Evolutionary conservation across 148 eudicot species (phyloP).

Genomic region (Vaccinium vitisidaea): DNA sequence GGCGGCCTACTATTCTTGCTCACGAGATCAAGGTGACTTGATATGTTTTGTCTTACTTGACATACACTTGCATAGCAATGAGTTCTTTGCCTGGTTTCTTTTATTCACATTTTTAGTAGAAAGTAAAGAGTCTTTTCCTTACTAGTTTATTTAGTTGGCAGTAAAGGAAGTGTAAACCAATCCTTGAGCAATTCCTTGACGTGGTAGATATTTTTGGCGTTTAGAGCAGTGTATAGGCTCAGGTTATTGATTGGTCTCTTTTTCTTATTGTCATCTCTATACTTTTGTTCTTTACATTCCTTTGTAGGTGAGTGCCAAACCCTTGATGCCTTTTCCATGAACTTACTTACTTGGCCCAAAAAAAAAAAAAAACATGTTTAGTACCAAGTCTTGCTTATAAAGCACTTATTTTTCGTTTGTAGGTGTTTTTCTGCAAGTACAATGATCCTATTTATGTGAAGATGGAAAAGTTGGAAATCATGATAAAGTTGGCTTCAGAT

Average conservation of each 20-base stretch:
- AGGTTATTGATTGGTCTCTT: too few relatives aligned
- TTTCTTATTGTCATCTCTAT: too few relatives aligned
- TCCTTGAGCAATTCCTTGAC: too few relatives aligned
- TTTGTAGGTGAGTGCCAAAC: too few relatives aligned
- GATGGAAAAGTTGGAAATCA: slow-evolving; percentile 97
- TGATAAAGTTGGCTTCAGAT: slow-evolving; percentile 99
- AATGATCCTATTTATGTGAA: slow-evolving; percentile 98
- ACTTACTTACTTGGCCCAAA: too few relatives aligned
- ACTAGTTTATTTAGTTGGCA: too few relatives aligned
- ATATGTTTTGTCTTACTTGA: slow-evolving; percentile 8
- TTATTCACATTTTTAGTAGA: not conserved
- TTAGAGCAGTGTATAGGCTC: too few relatives aligned
- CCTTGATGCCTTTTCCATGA: too few relatives aligned
- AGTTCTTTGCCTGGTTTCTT: not conserved
- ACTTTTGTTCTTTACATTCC: too few relatives aligned
- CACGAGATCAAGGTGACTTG: slow-evolving; percentile 91
- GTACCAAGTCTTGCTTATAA: not conserved
- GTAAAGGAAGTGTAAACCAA: too few relatives aligned
- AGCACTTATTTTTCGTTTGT: slow-evolving; percentile 5
- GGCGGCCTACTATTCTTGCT: slow-evolving; percentile 93
- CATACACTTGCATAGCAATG: not conserved
- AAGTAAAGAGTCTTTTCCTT: not conserved
- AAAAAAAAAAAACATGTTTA: not conserved
- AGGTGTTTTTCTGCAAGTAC: slow-evolving; percentile 99
- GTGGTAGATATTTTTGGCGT: too few relatives aligned